These are phyloP conservation scores for Cladophialophora immunda DNA, from an alignment of 2,329 filamentous ascomycete species.

Conservation along the genomic window DNA sequence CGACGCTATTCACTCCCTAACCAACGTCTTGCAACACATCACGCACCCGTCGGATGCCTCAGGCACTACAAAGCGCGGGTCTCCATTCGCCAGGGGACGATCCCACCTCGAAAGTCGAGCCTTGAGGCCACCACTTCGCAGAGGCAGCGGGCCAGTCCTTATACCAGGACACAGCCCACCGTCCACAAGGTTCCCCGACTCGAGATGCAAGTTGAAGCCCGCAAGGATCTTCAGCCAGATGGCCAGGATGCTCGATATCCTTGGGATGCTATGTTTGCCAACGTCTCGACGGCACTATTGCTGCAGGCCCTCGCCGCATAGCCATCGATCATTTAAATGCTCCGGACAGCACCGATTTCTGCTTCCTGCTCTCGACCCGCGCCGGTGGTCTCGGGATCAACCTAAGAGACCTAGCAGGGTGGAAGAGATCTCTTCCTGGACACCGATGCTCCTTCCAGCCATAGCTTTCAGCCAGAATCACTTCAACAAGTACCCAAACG, in stretches of 20 bases:
- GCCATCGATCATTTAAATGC: conserved; percentile 99
- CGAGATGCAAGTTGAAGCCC: no score
- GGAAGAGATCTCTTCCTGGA: conserved; percentile 22
- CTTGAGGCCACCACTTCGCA: no score
- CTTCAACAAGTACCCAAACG: conserved; percentile 21
- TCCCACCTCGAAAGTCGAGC: no score
- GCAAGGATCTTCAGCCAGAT: conserved; percentile 99
- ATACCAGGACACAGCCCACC: no score
- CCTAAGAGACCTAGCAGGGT: no score
- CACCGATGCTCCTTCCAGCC: conserved; percentile 13
- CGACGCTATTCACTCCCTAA: no score
- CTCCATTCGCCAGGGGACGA: no score
- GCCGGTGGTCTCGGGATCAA: conserved; percentile 99
- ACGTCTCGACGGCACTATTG: conserved; percentile 92
- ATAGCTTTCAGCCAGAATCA: conserved; percentile 9
- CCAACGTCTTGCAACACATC: no score
- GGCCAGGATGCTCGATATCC: conserved; percentile 97
- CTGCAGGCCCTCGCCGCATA: conserved; percentile 83
- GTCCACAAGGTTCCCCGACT: no score
- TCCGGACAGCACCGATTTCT: conserved; percentile 94
- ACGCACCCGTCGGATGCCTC: no score
- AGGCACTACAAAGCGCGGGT: no score
- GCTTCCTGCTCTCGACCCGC: conserved; percentile 92
- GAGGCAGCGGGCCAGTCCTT: no score
- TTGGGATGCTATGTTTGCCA: conserved; percentile 97